These are phyloP conservation scores for Musa troglodytarum DNA, from an alignment of 176 grass and related monocot species.

Conservation along the genomic window DNA sequence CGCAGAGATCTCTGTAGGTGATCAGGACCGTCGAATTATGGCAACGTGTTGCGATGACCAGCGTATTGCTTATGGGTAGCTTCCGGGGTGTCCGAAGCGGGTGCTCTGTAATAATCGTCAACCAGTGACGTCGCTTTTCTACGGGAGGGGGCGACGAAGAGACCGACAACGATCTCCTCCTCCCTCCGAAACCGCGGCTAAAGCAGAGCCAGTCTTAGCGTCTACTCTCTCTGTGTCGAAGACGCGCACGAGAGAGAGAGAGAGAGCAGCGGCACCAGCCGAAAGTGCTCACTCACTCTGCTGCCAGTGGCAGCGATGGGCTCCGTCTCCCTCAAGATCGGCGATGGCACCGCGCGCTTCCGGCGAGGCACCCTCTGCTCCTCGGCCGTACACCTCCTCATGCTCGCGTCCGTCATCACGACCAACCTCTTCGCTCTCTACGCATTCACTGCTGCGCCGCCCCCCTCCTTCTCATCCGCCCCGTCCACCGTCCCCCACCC, in stretches of 20 bases:
- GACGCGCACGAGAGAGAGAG: background rate
- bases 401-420: conserved; percentile 71
- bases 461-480: background rate
- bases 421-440: conserved; percentile 81
- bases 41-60: no score
- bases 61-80: no score
- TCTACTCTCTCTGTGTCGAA: no score
- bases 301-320: conserved; percentile 66
- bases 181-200: background rate
- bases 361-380: conserved; percentile 48
- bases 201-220: background rate
- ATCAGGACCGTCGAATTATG: no score
- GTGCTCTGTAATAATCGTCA: no score
- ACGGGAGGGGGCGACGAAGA: background rate
- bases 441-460: conserved; percentile 47
- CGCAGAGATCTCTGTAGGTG: no score
- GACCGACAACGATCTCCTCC: conserved; percentile 2
- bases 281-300: conserved; percentile 22
- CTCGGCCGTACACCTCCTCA: conserved; percentile 53
- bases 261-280: conserved; percentile 4
- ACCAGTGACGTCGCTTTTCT: no score
- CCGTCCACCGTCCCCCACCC: background rate
- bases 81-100: no score
- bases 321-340: conserved; percentile 71
- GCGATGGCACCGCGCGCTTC: conserved; percentile 38